Percentiles rank a stretch among this genome's conserved stretches.
Evolutionary conservation across 805 yeast genomes (phyloP).

Genomic region (Saccharomycopsis sp.): DNA sequence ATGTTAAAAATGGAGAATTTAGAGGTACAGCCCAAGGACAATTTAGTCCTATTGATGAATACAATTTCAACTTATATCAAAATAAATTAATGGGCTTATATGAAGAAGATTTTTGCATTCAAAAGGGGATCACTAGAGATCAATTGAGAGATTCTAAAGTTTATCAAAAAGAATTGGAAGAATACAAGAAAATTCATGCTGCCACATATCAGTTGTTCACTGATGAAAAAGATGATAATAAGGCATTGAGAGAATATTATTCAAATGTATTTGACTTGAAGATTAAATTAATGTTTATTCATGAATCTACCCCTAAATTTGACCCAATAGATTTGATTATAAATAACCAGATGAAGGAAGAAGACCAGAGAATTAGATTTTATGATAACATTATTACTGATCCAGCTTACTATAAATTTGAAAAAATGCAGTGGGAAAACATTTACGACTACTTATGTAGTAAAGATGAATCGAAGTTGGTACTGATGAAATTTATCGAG

Average conservation of each 20-base stretch:
- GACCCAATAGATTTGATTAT: conserved; percentile 18
- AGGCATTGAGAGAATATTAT: conserved; percentile 13
- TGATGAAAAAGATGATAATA: conserved; percentile 2
- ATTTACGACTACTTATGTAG: conserved; percentile 16
- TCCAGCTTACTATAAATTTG: conserved; percentile 18
- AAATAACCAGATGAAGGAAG: conserved; percentile 15
- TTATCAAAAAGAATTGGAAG: conserved; percentile 9
- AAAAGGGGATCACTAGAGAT: conserved; percentile 4
- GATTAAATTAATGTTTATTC: conserved; percentile 16
- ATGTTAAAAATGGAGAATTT: conserved; percentile 28
- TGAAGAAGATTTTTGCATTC: conserved; percentile 23
- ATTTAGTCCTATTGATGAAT: conserved; percentile 61
- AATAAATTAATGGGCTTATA: conserved; percentile 39
- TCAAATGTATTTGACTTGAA: conserved; percentile 13
- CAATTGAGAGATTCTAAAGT: conserved; percentile 2
- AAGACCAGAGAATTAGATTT: conserved; percentile 15
- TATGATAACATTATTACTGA: conserved; percentile 17
- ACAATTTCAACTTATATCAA: conserved; percentile 39
- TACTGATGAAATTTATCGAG: conserved; percentile 14
- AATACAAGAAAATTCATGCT: conserved; percentile 7
- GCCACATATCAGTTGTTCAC: conserved; percentile 3
- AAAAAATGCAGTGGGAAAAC: conserved; percentile 20
- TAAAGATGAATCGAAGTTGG: conserved; percentile 7
- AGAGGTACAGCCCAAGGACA: conserved; percentile 74
- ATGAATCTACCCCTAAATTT: conserved; percentile 19